Evolutionary conservation across 176 grass and related monocot species (phyloP).

Genomic region (Paspalum vaginatum): DNA sequence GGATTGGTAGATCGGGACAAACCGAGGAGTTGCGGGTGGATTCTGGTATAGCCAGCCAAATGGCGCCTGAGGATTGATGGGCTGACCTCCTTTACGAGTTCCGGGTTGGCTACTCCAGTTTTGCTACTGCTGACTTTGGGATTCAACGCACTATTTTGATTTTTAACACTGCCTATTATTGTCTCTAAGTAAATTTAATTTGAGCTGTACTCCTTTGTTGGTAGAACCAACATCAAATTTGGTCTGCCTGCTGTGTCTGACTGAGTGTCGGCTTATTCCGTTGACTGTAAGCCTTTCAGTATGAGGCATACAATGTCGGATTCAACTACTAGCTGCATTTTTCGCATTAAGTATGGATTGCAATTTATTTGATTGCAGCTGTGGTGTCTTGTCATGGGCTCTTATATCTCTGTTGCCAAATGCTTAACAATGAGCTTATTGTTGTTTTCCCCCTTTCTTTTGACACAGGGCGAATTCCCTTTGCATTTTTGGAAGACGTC

Average conservation of each 20-base stretch:
- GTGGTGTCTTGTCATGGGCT: background rate
- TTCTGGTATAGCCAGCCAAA: constrained; percentile 8
- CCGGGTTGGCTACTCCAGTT: background rate
- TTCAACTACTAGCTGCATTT: background rate
- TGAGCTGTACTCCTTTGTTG: background rate
- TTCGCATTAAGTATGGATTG: background rate
- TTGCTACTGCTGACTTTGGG: constrained; percentile 16
- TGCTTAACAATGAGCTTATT: background rate
- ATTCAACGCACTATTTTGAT: background rate
- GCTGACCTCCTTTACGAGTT: background rate
- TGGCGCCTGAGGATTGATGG: constrained; percentile 21
- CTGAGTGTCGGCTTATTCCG: background rate
- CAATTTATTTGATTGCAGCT: too few relatives aligned
- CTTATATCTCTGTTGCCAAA: background rate
- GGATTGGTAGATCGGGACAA: constrained; percentile 44
- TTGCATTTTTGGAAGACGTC: constrained; percentile 94
- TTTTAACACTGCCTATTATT: background rate
- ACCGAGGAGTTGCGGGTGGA: background rate
- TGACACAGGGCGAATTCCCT: constrained; percentile 79
- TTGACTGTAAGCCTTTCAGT: background rate
- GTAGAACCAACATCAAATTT: background rate
- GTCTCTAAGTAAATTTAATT: background rate
- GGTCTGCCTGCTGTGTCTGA: background rate
- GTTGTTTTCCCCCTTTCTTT: constrained; percentile 7
- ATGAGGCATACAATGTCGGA: background rate